Evolutionary conservation across 306 rosid genomes (phyloP), one percentile per base, ranked within the genome.

Genomic region (Astragalus glycyphyllos): DNA sequence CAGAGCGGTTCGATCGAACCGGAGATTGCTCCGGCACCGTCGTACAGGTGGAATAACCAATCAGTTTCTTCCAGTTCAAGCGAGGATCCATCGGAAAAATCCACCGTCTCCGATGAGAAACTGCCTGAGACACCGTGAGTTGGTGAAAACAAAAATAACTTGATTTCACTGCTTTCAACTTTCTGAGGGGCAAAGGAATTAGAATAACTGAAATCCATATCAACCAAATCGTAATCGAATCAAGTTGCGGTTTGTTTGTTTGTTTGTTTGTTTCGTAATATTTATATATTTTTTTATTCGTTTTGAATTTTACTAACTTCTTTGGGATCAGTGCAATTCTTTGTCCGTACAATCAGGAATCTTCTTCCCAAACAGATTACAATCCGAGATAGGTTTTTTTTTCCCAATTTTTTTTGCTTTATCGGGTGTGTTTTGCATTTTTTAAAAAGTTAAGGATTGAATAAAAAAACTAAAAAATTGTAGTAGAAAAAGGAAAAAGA

Each of bases 71-170:
- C 97, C 7, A 87, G 89, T 80, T 87, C 98, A 56, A 94, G 91
- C 70, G 98, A 89, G 42, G 97, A 94, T 71, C 95, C n/a, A 51
- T 80, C 86, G 17, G 98, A 94, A 79, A 85, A 78, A 72, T 83
- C 90, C 7, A 73, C 90, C 14, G 84, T 77, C 70, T 89, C 92
- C 68, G 92, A 85, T 4, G 90, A 74, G 40, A 88, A 87, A 60
- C 89, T 88, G 41, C 86, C 90, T 38, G 74, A 71, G 84, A 89
- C 53, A 72, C 86, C 89, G 98, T 94, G 98, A 94, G 99, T 90
- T 57, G 70, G 72, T 81, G 81, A 51, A 64, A 72, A 67, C 35
- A 26, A 58, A 48, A 20, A 20, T 11, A 58, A 51, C 60, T 47
- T 29, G 15, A 69, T 37, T 64, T 2, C 16, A 13, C 62, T 64